Base-by-base conservation (phyloP, 2,329 filamentous ascomycete species). In the Fusarium circinatum region DNA sequence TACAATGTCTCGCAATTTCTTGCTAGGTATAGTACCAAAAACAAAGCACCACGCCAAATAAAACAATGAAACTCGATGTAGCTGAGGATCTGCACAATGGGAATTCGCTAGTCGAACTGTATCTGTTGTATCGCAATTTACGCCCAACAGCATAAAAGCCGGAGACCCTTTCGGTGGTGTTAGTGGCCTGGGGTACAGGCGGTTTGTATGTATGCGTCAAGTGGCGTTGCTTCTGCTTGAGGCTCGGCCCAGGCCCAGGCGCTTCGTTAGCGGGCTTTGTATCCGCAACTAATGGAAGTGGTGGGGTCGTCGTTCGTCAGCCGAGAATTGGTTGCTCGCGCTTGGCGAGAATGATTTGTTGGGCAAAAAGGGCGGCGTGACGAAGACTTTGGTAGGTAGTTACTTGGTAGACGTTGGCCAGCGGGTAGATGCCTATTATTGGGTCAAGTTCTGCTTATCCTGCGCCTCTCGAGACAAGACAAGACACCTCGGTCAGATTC, bases 221-320 rank as follows among this genome's bases (percentile, higher is more conserved):
- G 68, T 64, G 68, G 62, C 61, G 57, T 45, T 38, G 49, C 56
- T 38, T 38, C 42, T 51, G 45, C 42, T 65, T 69, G 68, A 72
- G 68, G 70, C 70, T 73, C 70, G 64, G 68, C 56, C 47, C 56
- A 57, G 54, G 42, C 26, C 26, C 45, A 17, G 45, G 45, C 56
- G 42, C 56, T 59, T 51, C 15, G 56, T 51, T 51, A 59, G 56
- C 51, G 36, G 15, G 34, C 18, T 36, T 26, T 39, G 32, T 59
- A 32, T 36, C 34, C 36, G 24, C 39, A 24, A 34, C 32, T 34
- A 34, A 34, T 34, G 32, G 32, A 34, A 60, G 45, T 30, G 38
- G 42, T 56, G 48, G 48, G 49, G 48, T 34, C 38, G 49, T 44
- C 52, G 48, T 62, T 56, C 58, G 49, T 62, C 38, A 62, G 58